Evolutionary conservation across 1,284 basidiomycete genomes (phyloP), one percentile per base, ranked within the genome.

Genomic region (Naganishia sp.): DNA sequence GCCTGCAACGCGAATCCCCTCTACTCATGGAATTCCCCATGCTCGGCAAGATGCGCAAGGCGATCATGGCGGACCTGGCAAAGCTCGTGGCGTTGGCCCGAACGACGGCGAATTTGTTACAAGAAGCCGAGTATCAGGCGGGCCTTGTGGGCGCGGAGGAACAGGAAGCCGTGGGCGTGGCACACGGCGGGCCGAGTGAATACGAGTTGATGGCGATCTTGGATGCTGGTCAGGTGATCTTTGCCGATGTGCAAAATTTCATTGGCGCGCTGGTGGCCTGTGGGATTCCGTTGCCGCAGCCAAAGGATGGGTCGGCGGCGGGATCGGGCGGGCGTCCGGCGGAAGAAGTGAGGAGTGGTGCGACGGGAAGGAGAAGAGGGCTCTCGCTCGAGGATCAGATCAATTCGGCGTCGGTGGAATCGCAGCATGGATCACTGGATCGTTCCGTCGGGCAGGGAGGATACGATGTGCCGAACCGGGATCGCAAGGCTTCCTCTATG

Each of bases 61-160:
- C 86, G 50, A 88, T 99, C 62, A 81, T 98, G 35, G 86, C 88
- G 0, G 87, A 90, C 66, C 84, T 99, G 39, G 90, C 90, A 6
- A 84, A 86, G 18, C 84, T 99, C 46, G 94, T 97, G 7, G 85
- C 88, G 0, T 89, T 94, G 73, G 88, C 94, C 9, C 88, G 90
- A 73, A 86, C 84, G 68, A 89, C 90, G 58, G 58, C 58, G 13
- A 41, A 61, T 43, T 47, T 35, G 31, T 41, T 61, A 2, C 58
- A 61, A 39, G 0, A 90, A 90, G 2, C 84, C 60, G 17, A 85
- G 60, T 49, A 61, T 63, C 60, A 67, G 39, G 39, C 31, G 15
- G 23, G 47, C 3, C 23, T 39, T 4, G 15, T 31, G 15, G 17
- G 68, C 69, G 53, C 71, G 17, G 50, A 61, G 50, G 72, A 72